Conservation (phyloP, 495 filamentous ascomycete genomes). For the Aspergillus egyptiacus region DNA sequence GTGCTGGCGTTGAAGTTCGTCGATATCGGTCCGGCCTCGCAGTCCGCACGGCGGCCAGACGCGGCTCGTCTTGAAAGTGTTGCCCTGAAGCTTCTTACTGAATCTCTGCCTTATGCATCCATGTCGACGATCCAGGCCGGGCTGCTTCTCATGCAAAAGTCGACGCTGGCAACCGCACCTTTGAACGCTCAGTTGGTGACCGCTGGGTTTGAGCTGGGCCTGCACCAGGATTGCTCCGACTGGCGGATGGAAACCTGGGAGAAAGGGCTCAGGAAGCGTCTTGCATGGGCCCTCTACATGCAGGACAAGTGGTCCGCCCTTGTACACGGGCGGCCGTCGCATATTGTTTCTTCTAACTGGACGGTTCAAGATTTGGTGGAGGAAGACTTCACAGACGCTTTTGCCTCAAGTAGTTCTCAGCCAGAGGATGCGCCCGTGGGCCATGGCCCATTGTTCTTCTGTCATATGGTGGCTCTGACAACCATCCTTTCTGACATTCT, state of each 20-base stretch:
- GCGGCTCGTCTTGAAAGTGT: conserved; percentile 68
- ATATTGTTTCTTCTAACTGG: conserved; percentile 52
- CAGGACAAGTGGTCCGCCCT: conserved; percentile 57
- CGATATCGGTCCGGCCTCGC: conserved; percentile 63
- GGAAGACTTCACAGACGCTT: conserved; percentile 44
- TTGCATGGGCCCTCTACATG: conserved; percentile 56
- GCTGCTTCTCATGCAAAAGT: conserved; percentile 79
- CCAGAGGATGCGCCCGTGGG: conserved; percentile 34
- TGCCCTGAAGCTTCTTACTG: conserved; percentile 63
- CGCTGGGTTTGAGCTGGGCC: conserved; percentile 50
- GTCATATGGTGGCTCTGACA: conserved; percentile 53
- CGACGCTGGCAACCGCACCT: conserved; percentile 78
- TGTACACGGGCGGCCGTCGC: conserved; percentile 50
- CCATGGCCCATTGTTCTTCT: conserved; percentile 48
- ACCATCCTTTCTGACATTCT: conserved; percentile 57
- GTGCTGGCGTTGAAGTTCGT: conserved; percentile 88
- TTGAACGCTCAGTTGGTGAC: conserved; percentile 70
- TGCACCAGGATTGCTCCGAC: conserved; percentile 51
- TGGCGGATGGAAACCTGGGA: conserved; percentile 52
- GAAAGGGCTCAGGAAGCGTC: conserved; percentile 49
- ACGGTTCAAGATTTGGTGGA: conserved; percentile 49
- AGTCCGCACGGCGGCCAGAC: conserved; percentile 63
- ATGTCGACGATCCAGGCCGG: conserved; percentile 93
- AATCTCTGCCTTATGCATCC: conserved; percentile 77
- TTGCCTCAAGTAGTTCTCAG: conserved; percentile 27